Conservation (phyloP, 2,329 filamentous ascomycete genomes). For the Ambrosiella beaveri region DNA sequence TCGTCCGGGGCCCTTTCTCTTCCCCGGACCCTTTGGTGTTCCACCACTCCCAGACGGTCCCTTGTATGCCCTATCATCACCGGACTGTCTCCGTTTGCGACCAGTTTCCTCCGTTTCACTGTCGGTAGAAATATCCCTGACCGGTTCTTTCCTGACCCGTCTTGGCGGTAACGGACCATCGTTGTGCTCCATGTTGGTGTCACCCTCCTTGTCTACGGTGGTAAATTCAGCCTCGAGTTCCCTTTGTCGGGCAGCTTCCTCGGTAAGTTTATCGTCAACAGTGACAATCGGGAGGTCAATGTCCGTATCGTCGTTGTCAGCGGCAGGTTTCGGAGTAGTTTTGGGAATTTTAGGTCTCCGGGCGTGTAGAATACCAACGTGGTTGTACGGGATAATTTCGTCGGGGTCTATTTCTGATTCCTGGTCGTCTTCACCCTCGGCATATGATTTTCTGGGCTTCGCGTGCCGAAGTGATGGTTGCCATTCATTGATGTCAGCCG, state of each 20-base stretch:
- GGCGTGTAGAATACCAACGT: neutral
- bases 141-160: too few relatives aligned
- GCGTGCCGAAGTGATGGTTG: conserved; percentile 12
- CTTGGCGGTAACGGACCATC: too few relatives aligned
- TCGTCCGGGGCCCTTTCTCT: too few relatives aligned
- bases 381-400: neutral
- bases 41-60: too few relatives aligned
- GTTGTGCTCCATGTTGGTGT: too few relatives aligned
- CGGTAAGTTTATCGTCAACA: neutral
- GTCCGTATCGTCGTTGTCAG: conserved; percentile 19
- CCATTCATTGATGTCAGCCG: neutral
- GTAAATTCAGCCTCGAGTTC: neutral
- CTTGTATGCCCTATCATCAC: too few relatives aligned
- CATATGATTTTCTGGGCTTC: conserved; percentile 15
- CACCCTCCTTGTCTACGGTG: neutral
- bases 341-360: neutral
- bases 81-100: too few relatives aligned
- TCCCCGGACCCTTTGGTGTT: too few relatives aligned
- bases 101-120: too few relatives aligned
- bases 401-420: conserved; percentile 12
- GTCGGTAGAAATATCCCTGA: too few relatives aligned
- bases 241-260: neutral
- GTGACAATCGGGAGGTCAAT: conserved; percentile 20
- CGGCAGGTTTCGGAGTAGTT: neutral
- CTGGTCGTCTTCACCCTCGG: conserved; percentile 16